Evolutionary conservation across 2,329 filamentous ascomycete genomes (phyloP), one percentile per base, ranked within the genome.

Genomic region (Colletotrichum viniferum): DNA sequence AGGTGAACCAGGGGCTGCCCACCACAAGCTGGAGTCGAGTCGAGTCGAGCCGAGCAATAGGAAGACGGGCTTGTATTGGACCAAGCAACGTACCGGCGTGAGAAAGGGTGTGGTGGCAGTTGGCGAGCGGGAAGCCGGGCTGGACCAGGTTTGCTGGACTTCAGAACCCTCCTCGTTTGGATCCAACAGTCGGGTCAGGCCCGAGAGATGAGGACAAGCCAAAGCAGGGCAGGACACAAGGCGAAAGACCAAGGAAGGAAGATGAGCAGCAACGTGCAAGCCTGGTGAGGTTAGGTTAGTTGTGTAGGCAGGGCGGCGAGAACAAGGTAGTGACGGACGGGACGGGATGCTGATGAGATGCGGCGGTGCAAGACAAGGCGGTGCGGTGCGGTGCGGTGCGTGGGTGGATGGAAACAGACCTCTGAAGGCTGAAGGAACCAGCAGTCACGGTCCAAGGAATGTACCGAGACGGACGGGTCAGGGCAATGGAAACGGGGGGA

Each of bases 391-490:
- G 28, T 61, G 58, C 58, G 58, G 30, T 61, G 10, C 28, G 43
- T 24, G 26, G 32, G 38, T 69, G 63, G 43, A 34, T 21, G 43
- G 43, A 52, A 52, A 52, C 43, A 52, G 43, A 52, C 43, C 43
- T 52, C 43, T 52, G 43, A 52, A 21, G 43, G 43, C 43, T 52
- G 43, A 52, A 52, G 73, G 63, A 60, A 68, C 38, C 62, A 73
- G 28, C 43, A 52, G 69, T 34, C 56, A 75, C 73, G 69, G 73
- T 68, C 43, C 63, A 63, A 63, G 73, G 73, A 76, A 76, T 69
- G 56, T 69, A 76, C 73, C 73, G 69, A 76, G 68, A 73, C 69
- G 73, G 69, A 70, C 56, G 69, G 43, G 62, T 63, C 68, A 71
- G 43, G 43, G 43, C 43, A 52, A 52, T 52, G n/a, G n/a, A 13